Base-by-base conservation (phyloP, 2,329 filamentous ascomycete genomes). In the Pseudonectria buxi region DNA sequence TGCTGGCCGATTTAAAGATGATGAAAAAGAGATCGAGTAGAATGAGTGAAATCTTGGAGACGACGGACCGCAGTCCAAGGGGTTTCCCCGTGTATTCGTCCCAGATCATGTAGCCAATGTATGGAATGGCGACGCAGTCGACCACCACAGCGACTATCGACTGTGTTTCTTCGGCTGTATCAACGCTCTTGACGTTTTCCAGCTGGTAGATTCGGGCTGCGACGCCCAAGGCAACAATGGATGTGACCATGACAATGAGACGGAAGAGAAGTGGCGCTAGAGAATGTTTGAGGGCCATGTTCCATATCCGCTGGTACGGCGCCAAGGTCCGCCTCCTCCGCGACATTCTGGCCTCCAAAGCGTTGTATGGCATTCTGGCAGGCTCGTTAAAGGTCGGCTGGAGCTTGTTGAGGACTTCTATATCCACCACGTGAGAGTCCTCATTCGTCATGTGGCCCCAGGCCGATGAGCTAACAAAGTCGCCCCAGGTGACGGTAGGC, bases 21-120 rank as follows among this genome's bases (percentile, higher is more conserved):
- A 98, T 95, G 58, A 98, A 98, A 53, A 95, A 81, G 4, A 98
- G 72, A 62, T 98, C 92, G 38, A 95, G 75, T 36, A 98, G 77
- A 41, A 96, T 85, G 32, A 98, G 76, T 11, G 85, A 79, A 46
- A 94, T 84, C 59, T 98, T 98, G 32, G 86, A 83, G 37, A 81
- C 81, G 9, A 87, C 80, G 6, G 81, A 81, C 28, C 94, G 83
- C 41, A 98, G 68, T 2, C 92, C 92, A 14, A 98, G 69, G 14
- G 94, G 92, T 57, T 94, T 94, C 22, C 87, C 86, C 5, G 86
- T 92, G 63, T 95, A 96, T 64, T 98, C 92, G 56, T 98, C 92
- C 65, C 82, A 94, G 15, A 89, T 94, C 65, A 96, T 92, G 64
- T 95, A 96, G 32, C 85, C 67, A 36, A 94, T 83, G 62, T 96